Base-by-base conservation (phyloP, 1,284 basidiomycete species). In the Ceratobasidium sp. region DNA sequence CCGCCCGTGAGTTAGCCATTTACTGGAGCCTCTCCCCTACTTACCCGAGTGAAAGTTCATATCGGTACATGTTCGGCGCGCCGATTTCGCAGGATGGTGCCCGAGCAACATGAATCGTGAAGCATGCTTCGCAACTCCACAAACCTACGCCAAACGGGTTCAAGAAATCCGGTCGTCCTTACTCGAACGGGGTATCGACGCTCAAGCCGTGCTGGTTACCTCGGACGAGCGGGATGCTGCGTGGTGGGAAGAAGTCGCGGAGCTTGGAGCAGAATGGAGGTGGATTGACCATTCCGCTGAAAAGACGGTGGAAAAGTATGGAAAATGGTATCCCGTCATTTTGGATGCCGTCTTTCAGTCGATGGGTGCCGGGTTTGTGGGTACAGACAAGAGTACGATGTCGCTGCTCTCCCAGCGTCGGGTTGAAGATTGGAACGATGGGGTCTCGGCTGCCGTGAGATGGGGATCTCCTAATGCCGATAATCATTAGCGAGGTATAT, bases 281-380 rank as follows among this genome's bases (percentile, higher is more conserved):
- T 77, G 76, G 34, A 76, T 86, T 68, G 84, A 91, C 77, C 89
- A 90, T 75, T 79, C 80, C 10, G 76, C 72, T 27, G 77, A 78
- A 71, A 72, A 79, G 56, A 88, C 87, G 0, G 82, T 75, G 20
- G 82, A 84, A 57, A 77, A 76, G 15, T 83, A 87, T 73, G 86
- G 87, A 6, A 78, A 77, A 72, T 90, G 88, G 88, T 86, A 87
- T 75, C 86, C 87, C 4, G 80, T 89, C 17, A 27, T 64, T 77
- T 90, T 57, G 82, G 90, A 91, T 74, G 87, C 88, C 4, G 85
- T 85, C 4, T 85, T 90, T 70, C 88, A 91, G 73, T 87, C 87
- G 0, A 78, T 80, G 32, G 88, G 86, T 10, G 74, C 80, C 5
- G 88, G 88, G 6, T 88, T 91, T 75, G 84, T 92, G 13, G 90